phyloP scores from a whole-genome alignment of 1,284 basidiomycete genomes.

The Earliella scabrosa region DNA sequence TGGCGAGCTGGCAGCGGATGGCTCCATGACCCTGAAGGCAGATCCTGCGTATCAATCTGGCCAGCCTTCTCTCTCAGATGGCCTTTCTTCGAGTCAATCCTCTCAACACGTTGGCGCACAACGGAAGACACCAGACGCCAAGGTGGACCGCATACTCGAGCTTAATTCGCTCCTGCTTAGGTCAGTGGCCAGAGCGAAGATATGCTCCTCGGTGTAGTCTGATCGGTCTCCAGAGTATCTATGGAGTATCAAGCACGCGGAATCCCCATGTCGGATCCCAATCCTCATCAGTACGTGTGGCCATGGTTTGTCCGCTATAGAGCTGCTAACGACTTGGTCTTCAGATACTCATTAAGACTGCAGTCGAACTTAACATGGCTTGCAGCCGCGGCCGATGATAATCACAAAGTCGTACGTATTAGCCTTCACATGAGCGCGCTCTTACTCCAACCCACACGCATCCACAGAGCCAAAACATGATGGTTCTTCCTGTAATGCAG shows the following conservation, averaged over 20 bases:
- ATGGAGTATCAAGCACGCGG: conserved; percentile 50
- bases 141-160: conserved; percentile 62
- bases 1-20: conserved; percentile 5
- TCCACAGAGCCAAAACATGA: conserved; percentile 27
- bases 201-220: background rate
- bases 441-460: background rate
- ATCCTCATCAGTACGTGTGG: conserved; percentile 59
- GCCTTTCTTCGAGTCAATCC: conserved; percentile 17
- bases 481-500: conserved; percentile 58
- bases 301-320: background rate
- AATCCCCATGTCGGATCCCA: conserved; percentile 50
- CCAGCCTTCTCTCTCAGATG: conserved; percentile 8
- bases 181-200: conserved; percentile 40
- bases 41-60: background rate
- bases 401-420: conserved; percentile 48
- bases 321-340: background rate
- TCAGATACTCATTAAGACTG: conserved; percentile 59
- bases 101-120: conserved; percentile 16
- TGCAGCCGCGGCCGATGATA: conserved; percentile 62
- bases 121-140: conserved; percentile 43
- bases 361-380: conserved; percentile 73
- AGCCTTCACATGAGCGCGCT: no score
- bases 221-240: background rate
- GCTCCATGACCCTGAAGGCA: background rate
- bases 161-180: conserved; percentile 69